Conservation (phyloP, 1,139 yeast genomes). For the Taphrina populina region DNA sequence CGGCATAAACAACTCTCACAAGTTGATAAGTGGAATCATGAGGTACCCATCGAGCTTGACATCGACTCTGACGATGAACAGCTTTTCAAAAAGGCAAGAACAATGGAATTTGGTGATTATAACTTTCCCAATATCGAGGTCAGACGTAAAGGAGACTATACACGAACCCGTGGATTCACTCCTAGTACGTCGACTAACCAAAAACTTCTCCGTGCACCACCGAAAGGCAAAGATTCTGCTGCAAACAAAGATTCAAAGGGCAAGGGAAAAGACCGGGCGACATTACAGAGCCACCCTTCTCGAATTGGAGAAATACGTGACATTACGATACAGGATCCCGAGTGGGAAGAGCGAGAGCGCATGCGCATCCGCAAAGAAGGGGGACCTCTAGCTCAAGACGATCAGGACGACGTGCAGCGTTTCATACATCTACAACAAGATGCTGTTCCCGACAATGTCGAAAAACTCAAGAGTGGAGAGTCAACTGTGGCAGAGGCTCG, state of each 20-base stretch:
- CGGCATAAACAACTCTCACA: conserved; percentile 20
- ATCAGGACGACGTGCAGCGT: conserved; percentile 25
- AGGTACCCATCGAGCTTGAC: conserved; percentile 43
- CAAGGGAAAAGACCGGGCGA: conserved; percentile 6
- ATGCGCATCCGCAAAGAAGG: conserved; percentile 31
- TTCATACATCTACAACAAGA: conserved; percentile 9
- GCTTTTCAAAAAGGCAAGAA: conserved; percentile 50
- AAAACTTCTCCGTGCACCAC: conserved; percentile 7
- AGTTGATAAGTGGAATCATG: conserved; percentile 17
- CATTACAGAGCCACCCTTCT: conserved; percentile 23
- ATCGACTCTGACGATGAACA: conserved; percentile 48
- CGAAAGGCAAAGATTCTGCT: conserved; percentile 27
- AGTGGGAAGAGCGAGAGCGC: conserved; percentile 29
- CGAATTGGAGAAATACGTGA: conserved; percentile 27
- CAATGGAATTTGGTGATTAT: conserved; percentile 55
- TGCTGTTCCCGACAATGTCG: not conserved
- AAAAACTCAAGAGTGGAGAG: not conserved
- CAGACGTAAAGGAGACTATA: conserved; percentile 47
- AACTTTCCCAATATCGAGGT: conserved; percentile 60
- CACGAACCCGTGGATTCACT: conserved; percentile 14
- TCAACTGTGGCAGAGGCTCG: not conserved
- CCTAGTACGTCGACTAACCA: conserved; percentile 32
- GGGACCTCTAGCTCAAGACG: conserved; percentile 12
- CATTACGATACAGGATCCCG: conserved; percentile 26
- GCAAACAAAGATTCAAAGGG: conserved; percentile 19